These are phyloP conservation scores for Candida endomychidarum DNA, from an alignment of 805 yeast genomes.

Conservation along the genomic window DNA sequence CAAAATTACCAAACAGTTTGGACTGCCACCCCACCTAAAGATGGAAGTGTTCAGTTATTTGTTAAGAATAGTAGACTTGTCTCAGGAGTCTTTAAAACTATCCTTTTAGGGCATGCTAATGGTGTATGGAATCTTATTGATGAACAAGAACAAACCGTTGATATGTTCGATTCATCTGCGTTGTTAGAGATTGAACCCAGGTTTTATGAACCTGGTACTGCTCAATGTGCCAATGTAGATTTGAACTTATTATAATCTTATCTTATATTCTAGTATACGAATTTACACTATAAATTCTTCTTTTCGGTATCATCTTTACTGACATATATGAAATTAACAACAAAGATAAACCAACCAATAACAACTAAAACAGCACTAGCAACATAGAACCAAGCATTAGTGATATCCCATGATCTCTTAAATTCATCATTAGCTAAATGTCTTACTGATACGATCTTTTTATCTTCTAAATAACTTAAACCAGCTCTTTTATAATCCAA, in stretches of 20 bases:
- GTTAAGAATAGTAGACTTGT: slow-evolving; percentile 10
- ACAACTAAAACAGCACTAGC: slow-evolving; percentile 69
- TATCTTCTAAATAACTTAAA: slow-evolving; percentile 61
- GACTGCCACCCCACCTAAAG: slow-evolving; percentile 11
- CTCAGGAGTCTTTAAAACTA: slow-evolving; percentile 5
- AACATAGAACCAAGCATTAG: slow-evolving; percentile 91
- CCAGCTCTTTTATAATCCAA: slow-evolving; percentile 81
- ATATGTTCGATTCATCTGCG: slow-evolving; percentile 7
- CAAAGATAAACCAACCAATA: slow-evolving; percentile 73
- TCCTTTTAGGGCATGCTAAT: neutral
- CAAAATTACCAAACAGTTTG: slow-evolving; percentile 9
- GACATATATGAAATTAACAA: slow-evolving; percentile 57
- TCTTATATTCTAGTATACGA: neutral
- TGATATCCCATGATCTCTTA: slow-evolving; percentile 87
- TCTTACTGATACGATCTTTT: slow-evolving; percentile 76
- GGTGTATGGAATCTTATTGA: slow-evolving; percentile 2
- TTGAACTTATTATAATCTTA: slow-evolving; percentile 1
- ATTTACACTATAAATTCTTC: slow-evolving; percentile 23
- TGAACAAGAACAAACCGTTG: slow-evolving; percentile 1
- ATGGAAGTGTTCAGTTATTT: slow-evolving; percentile 14
- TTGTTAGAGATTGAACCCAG: slow-evolving; percentile 3
- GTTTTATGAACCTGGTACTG: slow-evolving; percentile 5
- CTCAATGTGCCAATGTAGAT: slow-evolving; percentile 2
- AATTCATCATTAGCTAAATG: slow-evolving; percentile 96
- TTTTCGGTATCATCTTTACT: slow-evolving; percentile 27